Evolutionary conservation across 176 grass and related monocot species (phyloP).

Genomic region (Lolium multiflorum): DNA sequence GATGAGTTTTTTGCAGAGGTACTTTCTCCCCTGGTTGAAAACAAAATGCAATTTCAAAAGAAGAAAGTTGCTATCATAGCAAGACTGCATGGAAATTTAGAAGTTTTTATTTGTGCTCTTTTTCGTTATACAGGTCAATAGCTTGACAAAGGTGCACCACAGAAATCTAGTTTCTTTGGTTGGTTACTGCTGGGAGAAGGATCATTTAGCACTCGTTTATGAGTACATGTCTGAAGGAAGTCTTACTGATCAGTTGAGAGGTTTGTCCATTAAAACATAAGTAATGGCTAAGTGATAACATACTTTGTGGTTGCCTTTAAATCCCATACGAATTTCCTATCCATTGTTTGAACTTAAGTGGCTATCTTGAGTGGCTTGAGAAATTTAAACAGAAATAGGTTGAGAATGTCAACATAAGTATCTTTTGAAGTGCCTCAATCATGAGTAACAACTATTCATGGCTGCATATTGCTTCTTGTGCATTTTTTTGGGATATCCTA

Average conservation of each 20-base stretch:
- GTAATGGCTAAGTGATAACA: neutral
- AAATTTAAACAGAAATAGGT: neutral
- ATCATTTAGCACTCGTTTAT: neutral
- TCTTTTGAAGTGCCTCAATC: neutral
- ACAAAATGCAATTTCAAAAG: neutral
- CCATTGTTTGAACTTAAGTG: neutral
- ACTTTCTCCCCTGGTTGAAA: neutral
- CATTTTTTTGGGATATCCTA: no score
- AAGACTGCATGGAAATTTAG: neutral
- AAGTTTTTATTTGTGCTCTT: neutral
- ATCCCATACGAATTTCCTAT: neutral
- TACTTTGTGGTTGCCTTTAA: no score
- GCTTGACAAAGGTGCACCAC: constrained; percentile 25
- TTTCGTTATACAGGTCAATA: neutral
- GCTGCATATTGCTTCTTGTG: no score
- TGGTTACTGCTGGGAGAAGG: constrained; percentile 8
- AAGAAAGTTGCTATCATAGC: neutral
- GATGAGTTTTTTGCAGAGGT: constrained; percentile 55
- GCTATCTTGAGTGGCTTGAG: neutral
- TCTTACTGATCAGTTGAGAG: neutral
- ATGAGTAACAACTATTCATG: no score
- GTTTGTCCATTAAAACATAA: neutral
- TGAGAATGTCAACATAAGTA: neutral
- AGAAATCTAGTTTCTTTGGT: constrained; percentile 21
- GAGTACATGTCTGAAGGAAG: neutral